Base-by-base conservation (phyloP, 257 asterid genomes). In the Vinca minor region DNA sequence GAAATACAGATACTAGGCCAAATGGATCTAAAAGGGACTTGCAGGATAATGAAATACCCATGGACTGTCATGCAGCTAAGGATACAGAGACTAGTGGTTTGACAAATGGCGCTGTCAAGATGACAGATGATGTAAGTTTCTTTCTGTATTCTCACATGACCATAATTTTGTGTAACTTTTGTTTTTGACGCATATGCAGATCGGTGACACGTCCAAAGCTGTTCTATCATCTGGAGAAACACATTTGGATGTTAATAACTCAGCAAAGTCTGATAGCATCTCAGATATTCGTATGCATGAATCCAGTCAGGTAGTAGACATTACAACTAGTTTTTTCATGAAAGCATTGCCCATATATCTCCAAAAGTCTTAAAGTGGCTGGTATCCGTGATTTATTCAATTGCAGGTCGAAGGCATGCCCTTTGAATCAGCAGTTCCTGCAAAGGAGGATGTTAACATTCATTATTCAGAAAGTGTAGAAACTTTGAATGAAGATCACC, bases 401-500 rank as follows among this genome's bases (percentile, higher is more conserved):
- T 60, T 66, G 55, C 72, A 76, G 84, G 77, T 48, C 5, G 73
- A 69, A 65, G 65, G 54, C 39, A 44, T 59, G 56, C 72, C 18
- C 18, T 61, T 63, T 28, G 34, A 57, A 31, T 45, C 50, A 45
- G 58, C 31, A 6, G 15, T 21, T 54, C 63, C 74, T 63, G 70
- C 56, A 65, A 73, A 71, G 67, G 59, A 76, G 54, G 64, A 68
- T 64, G 63, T 63, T 61, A 67, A 55, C 55, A 42, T 34, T 67
- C 76, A 74, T 70, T 72, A 73, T 67, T 68, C 80, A 66, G 57
- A 38, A 44, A 55, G 9, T 28, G 8, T 44, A 32, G 63, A 73
- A 64, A 75, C 68, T 57, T 44, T 52, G 60, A 55, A 68, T 31
- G 66, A 47, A 42, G 56, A 83, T 76, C 79, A 81, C 83, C 72